Conservation (phyloP, 352 stramenopile species). For the Globisporangium splendens region DNA sequence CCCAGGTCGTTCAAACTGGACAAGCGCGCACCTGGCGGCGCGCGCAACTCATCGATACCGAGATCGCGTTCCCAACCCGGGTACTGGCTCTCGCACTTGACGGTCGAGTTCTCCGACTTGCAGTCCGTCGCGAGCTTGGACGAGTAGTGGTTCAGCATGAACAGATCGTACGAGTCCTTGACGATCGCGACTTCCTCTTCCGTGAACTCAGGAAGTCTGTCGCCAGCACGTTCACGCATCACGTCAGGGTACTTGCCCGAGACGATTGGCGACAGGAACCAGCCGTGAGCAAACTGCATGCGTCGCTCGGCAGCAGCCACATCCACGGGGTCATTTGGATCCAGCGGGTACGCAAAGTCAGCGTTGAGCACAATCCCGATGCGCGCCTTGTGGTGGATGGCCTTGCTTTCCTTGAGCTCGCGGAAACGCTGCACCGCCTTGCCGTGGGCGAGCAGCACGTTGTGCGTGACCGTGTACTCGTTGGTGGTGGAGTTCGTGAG, state of each 20-base stretch:
- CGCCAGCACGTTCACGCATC: slow-evolving; percentile 83
- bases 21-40: slow-evolving; percentile 50
- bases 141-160: slow-evolving; percentile 94
- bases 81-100: slow-evolving; percentile 30
- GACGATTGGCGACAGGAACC: slow-evolving; percentile 91
- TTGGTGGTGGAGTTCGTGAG: slow-evolving; percentile 34
- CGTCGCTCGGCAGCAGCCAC: slow-evolving; percentile 70
- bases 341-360: slow-evolving; percentile 74
- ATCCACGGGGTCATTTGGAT: slow-evolving; percentile 41
- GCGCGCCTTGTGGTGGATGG: slow-evolving; percentile 40
- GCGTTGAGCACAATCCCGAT: slow-evolving; percentile 93
- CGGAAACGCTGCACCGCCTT: slow-evolving; percentile 83
- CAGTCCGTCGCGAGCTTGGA: slow-evolving; percentile 53
- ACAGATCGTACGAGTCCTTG: slow-evolving; percentile 88
- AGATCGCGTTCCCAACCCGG: slow-evolving; percentile 44
- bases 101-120: slow-evolving; percentile 22
- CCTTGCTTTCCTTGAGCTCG: slow-evolving; percentile 45
- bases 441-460: slow-evolving; percentile 91
- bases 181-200: slow-evolving; percentile 64
- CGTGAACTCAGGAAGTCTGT: slow-evolving; percentile 86
- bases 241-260: slow-evolving; percentile 89
- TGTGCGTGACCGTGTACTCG: slow-evolving; percentile 70
- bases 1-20: slow-evolving; percentile 27
- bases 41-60: slow-evolving; percentile 41
- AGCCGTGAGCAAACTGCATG: slow-evolving; percentile 91